Conservation (phyloP, 2,329 filamentous ascomycete species). For the Penicillium sp. region DNA sequence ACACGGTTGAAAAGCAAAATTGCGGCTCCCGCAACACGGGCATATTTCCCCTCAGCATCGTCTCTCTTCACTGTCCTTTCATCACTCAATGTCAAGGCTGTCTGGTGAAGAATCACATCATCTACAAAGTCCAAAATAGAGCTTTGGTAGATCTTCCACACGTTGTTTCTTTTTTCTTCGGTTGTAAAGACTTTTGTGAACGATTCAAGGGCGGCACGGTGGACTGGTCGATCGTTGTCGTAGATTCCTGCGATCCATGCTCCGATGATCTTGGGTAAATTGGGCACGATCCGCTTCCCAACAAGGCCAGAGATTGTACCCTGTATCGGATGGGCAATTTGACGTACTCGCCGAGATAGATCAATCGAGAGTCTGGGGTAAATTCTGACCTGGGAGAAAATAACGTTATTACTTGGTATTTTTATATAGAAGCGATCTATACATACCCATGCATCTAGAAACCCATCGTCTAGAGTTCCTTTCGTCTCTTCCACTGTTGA, state of each 20-base stretch:
- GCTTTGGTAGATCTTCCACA: conserved; percentile 79
- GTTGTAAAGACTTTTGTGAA: conserved; percentile 73
- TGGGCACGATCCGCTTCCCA: conserved; percentile 79
- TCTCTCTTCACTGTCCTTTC: conserved; percentile 80
- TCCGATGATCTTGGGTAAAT: conserved; percentile 74
- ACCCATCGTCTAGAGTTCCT: conserved; percentile 70
- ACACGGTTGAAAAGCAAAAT: conserved; percentile 57
- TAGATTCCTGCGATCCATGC: conserved; percentile 90
- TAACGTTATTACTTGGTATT: conserved; percentile 13
- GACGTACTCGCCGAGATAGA: conserved; percentile 80
- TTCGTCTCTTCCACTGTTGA: conserved; percentile 54
- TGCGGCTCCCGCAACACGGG: conserved; percentile 68
- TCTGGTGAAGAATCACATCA: conserved; percentile 75
- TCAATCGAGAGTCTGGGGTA: conserved; percentile 92
- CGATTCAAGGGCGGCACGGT: conserved; percentile 74
- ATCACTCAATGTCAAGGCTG: conserved; percentile 78
- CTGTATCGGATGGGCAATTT: conserved; percentile 77
- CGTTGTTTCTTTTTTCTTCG: conserved; percentile 71
- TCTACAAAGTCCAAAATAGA: conserved; percentile 80
- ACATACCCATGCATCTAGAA: conserved; percentile 87
- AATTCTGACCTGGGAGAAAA: conserved; percentile 65
- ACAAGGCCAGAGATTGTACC: conserved; percentile 57
- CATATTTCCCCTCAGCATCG: conserved; percentile 82
- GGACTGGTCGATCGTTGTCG: conserved; percentile 76
- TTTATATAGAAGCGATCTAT: conserved; percentile 11